Conservation (phyloP, 78 protist species). For the Anaeramoeba flamelloides region DNA sequence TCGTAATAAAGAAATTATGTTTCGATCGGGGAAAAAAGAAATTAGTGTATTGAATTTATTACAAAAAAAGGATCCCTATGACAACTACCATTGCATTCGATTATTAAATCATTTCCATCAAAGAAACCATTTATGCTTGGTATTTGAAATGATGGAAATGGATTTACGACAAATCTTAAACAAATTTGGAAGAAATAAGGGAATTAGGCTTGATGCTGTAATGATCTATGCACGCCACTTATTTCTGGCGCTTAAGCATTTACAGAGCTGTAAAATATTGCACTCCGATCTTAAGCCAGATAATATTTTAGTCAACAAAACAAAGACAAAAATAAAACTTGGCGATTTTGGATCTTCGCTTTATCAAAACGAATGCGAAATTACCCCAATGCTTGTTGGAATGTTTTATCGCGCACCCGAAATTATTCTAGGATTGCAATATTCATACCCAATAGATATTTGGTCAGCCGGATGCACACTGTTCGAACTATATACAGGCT, state of each 20-base stretch:
- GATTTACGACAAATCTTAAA: slow-evolving; percentile 49
- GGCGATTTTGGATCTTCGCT: slow-evolving; percentile 73
- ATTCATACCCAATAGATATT: slow-evolving; percentile 52
- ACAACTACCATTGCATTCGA: slow-evolving; percentile 39
- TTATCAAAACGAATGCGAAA: slow-evolving; percentile 33
- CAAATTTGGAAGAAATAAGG: slow-evolving; percentile 47
- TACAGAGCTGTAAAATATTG: slow-evolving; percentile 29
- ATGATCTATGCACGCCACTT: slow-evolving; percentile 52
- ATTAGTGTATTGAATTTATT: slow-evolving; percentile 37
- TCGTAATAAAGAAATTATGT: slow-evolving; percentile 47
- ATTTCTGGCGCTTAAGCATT: slow-evolving; percentile 41
- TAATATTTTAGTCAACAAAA: slow-evolving; percentile 35
- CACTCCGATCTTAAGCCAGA: slow-evolving; percentile 77
- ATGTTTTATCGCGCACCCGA: slow-evolving; percentile 83
- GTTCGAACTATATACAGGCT: slow-evolving; percentile 72
- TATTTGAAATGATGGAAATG: slow-evolving; percentile 60
- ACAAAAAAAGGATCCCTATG: slow-evolving; percentile 18
- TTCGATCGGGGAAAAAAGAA: slow-evolving; percentile 42
- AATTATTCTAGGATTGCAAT: slow-evolving; percentile 51
- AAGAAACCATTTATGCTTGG: slow-evolving; percentile 64
- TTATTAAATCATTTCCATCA: slow-evolving; percentile 35
- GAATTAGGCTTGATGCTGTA: slow-evolving; percentile 55
- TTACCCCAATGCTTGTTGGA: slow-evolving; percentile 58
- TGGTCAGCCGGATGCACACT: slow-evolving; percentile 76
- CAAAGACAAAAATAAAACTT: slow-evolving; percentile 38